Conservation (phyloP, 345 rosid genomes). For the Gynandropsis gynandra region DNA sequence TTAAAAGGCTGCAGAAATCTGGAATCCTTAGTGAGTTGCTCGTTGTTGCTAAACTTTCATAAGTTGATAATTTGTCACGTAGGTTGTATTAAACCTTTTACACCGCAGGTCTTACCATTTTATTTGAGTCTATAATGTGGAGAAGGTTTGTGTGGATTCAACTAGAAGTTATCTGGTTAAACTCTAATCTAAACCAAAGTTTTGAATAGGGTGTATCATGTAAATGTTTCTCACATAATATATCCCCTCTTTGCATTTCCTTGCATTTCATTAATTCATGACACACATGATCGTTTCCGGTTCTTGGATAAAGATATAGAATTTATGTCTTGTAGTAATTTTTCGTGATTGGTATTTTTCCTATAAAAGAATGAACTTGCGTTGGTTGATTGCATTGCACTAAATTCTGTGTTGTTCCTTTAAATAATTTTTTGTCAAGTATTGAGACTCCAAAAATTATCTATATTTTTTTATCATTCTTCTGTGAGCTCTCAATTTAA, state of each 20-base stretch:
- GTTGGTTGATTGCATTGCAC: not conserved
- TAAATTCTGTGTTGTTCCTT: conserved; percentile 31
- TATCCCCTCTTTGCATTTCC: not conserved
- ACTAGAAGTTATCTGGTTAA: conserved; percentile 95
- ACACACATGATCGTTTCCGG: not conserved
- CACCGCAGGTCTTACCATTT: conserved; percentile 61
- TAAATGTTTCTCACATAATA: conserved; percentile 10
- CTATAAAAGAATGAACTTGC: not conserved
- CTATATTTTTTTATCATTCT: not conserved
- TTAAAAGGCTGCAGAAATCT: too few species aligned
- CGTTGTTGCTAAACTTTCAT: conserved; percentile 15
- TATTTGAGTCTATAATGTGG: conserved; percentile 93
- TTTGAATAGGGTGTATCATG: conserved; percentile 99
- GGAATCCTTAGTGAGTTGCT: conserved; percentile 63
- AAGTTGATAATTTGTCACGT: conserved; percentile 4
- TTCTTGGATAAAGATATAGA: not conserved
- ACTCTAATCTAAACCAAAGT: conserved; percentile 87
- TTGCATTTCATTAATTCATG: not conserved
- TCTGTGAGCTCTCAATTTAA: not conserved
- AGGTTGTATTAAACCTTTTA: conserved; percentile 25
- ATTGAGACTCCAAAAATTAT: conserved; percentile 7
- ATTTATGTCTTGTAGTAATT: conserved; percentile 6
- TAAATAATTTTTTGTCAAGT: conserved; percentile 17
- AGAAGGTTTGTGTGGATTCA: conserved; percentile 80
- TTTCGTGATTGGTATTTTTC: not conserved